phyloP scores from a whole-genome alignment of 129 eudicot species.

The Heracleum sosnowskyi region DNA sequence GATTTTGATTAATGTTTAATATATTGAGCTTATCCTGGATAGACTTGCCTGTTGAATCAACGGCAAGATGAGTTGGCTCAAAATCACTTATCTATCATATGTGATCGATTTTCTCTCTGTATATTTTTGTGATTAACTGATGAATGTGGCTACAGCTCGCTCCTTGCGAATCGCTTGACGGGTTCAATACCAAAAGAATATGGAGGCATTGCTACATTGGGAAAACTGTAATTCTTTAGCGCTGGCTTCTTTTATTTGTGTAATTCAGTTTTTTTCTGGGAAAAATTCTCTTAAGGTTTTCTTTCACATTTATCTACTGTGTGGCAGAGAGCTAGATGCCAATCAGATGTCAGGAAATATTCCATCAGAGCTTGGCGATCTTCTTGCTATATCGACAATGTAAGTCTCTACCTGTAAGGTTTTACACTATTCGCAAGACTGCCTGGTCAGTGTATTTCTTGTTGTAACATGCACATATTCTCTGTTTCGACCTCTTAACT shows the following conservation, averaged over 20 bases:
- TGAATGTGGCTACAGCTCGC: slow-evolving; percentile 34
- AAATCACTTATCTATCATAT: too few species aligned
- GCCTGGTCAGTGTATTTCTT: neutral
- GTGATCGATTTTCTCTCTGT: too few species aligned
- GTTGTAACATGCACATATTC: neutral
- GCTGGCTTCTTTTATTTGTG: neutral
- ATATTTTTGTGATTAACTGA: neutral
- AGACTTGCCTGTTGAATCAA: too few species aligned
- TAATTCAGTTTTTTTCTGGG: neutral
- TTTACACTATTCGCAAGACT: neutral
- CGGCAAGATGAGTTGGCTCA: neutral
- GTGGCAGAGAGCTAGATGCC: slow-evolving; percentile 43
- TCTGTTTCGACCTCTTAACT: too few species aligned
- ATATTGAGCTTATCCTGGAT: too few species aligned
- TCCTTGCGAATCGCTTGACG: slow-evolving; percentile 49
- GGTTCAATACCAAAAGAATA: slow-evolving; percentile 64
- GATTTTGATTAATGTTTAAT: too few species aligned
- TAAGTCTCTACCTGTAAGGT: slow-evolving; percentile 19
- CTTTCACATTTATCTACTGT: neutral
- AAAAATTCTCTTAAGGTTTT: slow-evolving; percentile 1
- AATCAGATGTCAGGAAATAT: slow-evolving; percentile 53
- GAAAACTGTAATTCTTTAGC: slow-evolving; percentile 34
- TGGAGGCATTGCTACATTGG: slow-evolving; percentile 56
- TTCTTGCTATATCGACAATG: slow-evolving; percentile 42
- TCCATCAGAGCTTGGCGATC: slow-evolving; percentile 54